Evolutionary conservation across 441 rosid species (phyloP).

Genomic region (Syzygium syzygioides): DNA sequence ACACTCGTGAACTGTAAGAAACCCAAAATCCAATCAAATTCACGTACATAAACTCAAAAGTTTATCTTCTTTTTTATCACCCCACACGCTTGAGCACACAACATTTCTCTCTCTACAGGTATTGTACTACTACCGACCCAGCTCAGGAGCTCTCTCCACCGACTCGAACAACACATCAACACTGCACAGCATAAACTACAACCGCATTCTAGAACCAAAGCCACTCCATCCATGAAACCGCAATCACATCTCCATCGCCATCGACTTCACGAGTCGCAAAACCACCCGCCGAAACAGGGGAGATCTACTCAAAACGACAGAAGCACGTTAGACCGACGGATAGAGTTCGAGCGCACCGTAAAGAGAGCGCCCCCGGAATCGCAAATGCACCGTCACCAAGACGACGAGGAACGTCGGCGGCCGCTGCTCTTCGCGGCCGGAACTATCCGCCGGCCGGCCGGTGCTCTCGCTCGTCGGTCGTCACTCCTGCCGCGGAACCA

Average conservation of each 20-base stretch:
- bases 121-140: not conserved
- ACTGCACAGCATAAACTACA: not conserved
- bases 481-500: not conserved
- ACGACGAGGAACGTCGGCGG: not conserved
- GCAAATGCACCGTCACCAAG: not conserved
- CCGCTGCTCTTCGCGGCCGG: not conserved
- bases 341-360: not conserved
- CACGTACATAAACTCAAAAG: not conserved
- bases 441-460: not conserved
- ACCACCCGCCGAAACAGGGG: not conserved
- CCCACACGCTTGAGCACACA: not conserved
- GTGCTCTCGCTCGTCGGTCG: not conserved
- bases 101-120: not conserved
- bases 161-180: not conserved
- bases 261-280: not conserved
- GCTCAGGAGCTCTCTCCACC: not conserved
- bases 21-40: not conserved
- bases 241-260: not conserved
- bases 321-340: not conserved
- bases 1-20: not conserved
- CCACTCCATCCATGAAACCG: not conserved
- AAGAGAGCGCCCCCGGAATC: not conserved
- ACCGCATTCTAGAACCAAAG: not conserved
- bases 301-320: not conserved
- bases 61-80: not conserved